phyloP scores from a whole-genome alignment of 805 yeast genomes.

The Wickerhamomyces subpelliculosus region DNA sequence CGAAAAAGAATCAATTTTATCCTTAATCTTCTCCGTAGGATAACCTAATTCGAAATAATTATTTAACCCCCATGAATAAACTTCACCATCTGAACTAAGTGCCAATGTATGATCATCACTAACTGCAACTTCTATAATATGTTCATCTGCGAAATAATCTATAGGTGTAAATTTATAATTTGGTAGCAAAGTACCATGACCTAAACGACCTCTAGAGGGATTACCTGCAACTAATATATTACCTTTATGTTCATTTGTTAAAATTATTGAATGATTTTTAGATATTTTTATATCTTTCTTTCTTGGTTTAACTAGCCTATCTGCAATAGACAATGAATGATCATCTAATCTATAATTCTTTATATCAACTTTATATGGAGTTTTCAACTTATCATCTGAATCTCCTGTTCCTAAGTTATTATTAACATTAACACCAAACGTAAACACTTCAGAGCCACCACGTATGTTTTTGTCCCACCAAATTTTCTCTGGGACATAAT shows the following conservation, averaged over 20 bases:
- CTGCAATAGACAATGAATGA: constrained; percentile 14
- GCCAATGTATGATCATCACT: constrained; percentile 67
- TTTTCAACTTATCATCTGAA: constrained; percentile 39
- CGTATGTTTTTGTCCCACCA: constrained; percentile 36
- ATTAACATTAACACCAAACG: constrained; percentile 59
- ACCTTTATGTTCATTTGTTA: constrained; percentile 42
- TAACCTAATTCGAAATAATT: constrained; percentile 61
- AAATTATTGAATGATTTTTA: constrained; percentile 55
- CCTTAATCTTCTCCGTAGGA: constrained; percentile 22
- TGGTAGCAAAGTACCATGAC: constrained; percentile 39
- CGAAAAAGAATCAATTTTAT: constrained; percentile 18
- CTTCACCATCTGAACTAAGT: constrained; percentile 41
- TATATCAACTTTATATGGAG: constrained; percentile 32
- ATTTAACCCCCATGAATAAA: constrained; percentile 79
- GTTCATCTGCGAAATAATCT: constrained; percentile 28
- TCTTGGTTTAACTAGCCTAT: constrained; percentile 33
- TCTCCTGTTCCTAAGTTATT: constrained; percentile 64
- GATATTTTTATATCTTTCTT: constrained; percentile 46
- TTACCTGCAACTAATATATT: constrained; percentile 58
- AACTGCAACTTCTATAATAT: constrained; percentile 33
- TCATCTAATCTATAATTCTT: constrained; percentile 10
- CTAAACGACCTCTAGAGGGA: constrained; percentile 67
- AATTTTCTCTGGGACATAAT: constrained; percentile 7
- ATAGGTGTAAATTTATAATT: constrained; percentile 40
- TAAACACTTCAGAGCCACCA: constrained; percentile 53